Percentiles rank a stretch among this genome's conserved stretches.
Evolutionary conservation across 352 stramenopile genomes (phyloP).

Genomic region (Pythium vanterpoolii): DNA sequence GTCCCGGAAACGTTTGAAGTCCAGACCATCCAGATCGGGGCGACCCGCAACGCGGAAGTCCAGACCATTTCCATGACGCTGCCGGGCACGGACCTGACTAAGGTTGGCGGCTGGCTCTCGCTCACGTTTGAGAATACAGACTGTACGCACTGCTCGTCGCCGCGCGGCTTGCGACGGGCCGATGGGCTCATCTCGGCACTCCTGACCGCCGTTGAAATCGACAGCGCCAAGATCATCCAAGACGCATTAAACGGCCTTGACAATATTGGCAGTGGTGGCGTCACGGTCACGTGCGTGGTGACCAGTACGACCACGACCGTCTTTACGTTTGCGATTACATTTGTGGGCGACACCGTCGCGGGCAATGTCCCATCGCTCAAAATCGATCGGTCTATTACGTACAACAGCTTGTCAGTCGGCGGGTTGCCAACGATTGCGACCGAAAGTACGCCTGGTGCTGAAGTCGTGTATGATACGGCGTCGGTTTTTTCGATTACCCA

Average conservation of each 20-base stretch:
- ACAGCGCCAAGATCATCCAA: constrained; percentile 24
- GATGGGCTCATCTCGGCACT: constrained; percentile 42
- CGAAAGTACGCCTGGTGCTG: constrained; percentile 32
- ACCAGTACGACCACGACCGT: constrained; percentile 38
- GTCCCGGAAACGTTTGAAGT: constrained; percentile 79
- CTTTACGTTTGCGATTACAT: constrained; percentile 84
- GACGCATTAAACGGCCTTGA: constrained; percentile 34
- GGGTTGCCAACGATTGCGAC: constrained; percentile 38
- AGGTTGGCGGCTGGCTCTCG: constrained; percentile 43
- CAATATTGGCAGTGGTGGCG: constrained; percentile 47
- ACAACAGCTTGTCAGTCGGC: constrained; percentile 23
- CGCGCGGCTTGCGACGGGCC: constrained; percentile 46
- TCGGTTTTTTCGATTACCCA: constrained; percentile 59
- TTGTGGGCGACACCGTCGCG: constrained; percentile 69
- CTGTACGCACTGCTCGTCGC: constrained; percentile 74
- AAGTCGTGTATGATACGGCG: constrained; percentile 34
- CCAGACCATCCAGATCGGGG: constrained; percentile 83
- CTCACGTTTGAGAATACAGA: constrained; percentile 60
- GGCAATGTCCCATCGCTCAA: constrained; percentile 83
- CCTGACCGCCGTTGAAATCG: constrained; percentile 10
- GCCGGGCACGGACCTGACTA: constrained; percentile 47
- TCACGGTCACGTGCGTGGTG: constrained; percentile 35
- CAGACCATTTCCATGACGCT: constrained; percentile 84
- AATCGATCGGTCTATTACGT: constrained; percentile 44
- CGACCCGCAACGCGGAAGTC: constrained; percentile 62